Base-by-base conservation (phyloP, 306 rosid genomes). In the Sophora flavescens region DNA sequence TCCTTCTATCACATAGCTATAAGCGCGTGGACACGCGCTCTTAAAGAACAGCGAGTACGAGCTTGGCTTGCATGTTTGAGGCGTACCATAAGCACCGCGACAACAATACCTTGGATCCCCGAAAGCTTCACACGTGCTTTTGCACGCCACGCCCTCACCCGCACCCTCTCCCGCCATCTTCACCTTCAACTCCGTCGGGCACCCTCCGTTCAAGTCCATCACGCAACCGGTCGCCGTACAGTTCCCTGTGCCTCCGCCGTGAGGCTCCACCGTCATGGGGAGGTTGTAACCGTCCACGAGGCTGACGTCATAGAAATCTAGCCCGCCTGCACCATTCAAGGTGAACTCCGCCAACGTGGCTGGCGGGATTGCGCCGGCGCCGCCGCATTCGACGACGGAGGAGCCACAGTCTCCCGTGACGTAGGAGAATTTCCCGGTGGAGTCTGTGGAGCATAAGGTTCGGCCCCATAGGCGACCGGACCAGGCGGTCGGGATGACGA, bases 401-500 rank as follows among this genome's bases (percentile, higher is more conserved):
- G 96, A 88, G 45, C 85, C 91, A 13, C 96, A 92, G 18, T 92
- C 96, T 2, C 87, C 93, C 0, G 97, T 92, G 30, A 84, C 52
- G 68, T 96, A 92, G 1, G 81, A 53, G 64, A 92, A 90, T 26
- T 70, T 86, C 0, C 88, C 91, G 1, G 84, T 3, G 33, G 89
- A 6, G 69, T 88, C 84, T 0, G 77, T 72, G 50, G 86, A 30
- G 82, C 97, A 92, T 1, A 56, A 50, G 2, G 93, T 90, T 1
- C 93, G 82, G 8, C 88, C 96, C 97, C 96, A 92, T 2, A 92
- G n/a, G 10, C 96, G 90, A 53, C 93, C 97, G 1, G 97, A 90
- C 97, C 97, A 92, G 6, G 84, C 57, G 8, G 83, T 2, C 0
- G 97, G 92, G 2, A 88, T 47, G 0, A 66, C 4, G 2, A 92